Evolutionary conservation across 2,329 filamentous ascomycete genomes (phyloP).

Genomic region (Hypoxylon sp.): DNA sequence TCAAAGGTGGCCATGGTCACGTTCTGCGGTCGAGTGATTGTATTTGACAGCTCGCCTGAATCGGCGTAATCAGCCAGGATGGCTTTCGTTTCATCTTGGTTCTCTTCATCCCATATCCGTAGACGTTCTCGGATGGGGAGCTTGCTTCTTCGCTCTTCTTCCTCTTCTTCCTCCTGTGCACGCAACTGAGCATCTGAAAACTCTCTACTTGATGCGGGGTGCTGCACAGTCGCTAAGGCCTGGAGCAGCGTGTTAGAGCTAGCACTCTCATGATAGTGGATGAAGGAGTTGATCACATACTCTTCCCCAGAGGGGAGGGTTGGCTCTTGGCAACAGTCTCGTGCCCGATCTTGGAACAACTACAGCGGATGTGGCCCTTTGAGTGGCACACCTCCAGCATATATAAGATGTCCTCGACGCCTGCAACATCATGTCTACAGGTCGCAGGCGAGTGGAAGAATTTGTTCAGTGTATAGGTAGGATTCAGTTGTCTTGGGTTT

Average conservation of each 20-base stretch:
- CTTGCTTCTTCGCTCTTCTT: conserved; percentile 5
- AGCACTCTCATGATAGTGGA: neutral
- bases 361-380: conserved; percentile 32
- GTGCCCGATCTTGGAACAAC: conserved; percentile 27
- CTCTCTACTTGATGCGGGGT: conserved; percentile 28
- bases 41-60: conserved; percentile 54
- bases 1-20: conserved; percentile 52
- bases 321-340: conserved; percentile 29
- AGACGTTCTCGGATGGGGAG: conserved; percentile 60
- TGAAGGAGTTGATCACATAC: conserved; percentile 41
- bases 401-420: conserved; percentile 51
- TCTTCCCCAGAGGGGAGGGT: conserved; percentile 41
- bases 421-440: conserved; percentile 48
- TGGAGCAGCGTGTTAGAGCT: conserved; percentile 35
- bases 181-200: conserved; percentile 11
- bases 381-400: conserved; percentile 53
- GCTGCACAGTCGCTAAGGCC: conserved; percentile 51
- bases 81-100: conserved; percentile 49
- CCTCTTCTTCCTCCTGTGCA: conserved; percentile 1
- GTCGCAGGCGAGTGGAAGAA: neutral
- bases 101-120: conserved; percentile 59
- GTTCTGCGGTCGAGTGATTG: conserved; percentile 56
- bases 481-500: conserved; percentile 16
- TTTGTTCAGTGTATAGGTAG: conserved; percentile 5
- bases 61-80: conserved; percentile 53